Evolutionary conservation across 2,329 filamentous ascomycete genomes (phyloP), one percentile per base, ranked within the genome.

Genomic region (Colletotrichum somersetense): DNA sequence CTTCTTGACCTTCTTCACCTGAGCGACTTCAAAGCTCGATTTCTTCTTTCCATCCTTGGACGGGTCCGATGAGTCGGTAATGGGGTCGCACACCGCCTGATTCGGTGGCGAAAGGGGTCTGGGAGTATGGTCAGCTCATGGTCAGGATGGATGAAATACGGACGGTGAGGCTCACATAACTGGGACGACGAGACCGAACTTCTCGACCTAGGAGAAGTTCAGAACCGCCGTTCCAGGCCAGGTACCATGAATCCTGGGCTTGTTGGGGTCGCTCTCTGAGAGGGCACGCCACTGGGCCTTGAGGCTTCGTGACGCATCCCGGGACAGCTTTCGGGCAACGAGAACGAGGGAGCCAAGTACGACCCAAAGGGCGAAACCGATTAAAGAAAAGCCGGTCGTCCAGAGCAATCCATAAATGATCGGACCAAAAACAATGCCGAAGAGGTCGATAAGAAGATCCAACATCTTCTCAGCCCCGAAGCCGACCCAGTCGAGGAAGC

Each of bases 241-340:
- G 68, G 68, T 59, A 59, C 64, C 68, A 67, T 57, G 42, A 53
- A 20, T 67, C 64, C 64, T 48, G 64, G 68, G 68, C 68, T 67
- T 67, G 42, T 52, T 48, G 46, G 12, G 44, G 35, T 33, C 57
- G 35, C n/a, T 23, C 35, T 57, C 55, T 40, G 35, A 16, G 14
- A 57, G n/a, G 11, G n/a, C n/a, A 40, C 38, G 35, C 55, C 55
- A 57, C 35, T 26, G 55, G 5, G n/a, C 5, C 23, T 10, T 20
- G 40, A 23, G 63, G 11, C 50, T n/a, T 14, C 16, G 35, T 16
- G 23, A 26, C 7, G 48, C n/a, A n/a, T 14, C n/a, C 50, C 16
- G 20, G 33, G 38, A 58, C 14, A 50, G 18, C 7, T 18, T 5
- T 40, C 12, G 12, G 11, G 40, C 14, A n/a, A 16, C 7, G 10